phyloP scores from a whole-genome alignment of 2,329 filamentous ascomycete species.

The Teratosphaeria pseudoeucalypti region DNA sequence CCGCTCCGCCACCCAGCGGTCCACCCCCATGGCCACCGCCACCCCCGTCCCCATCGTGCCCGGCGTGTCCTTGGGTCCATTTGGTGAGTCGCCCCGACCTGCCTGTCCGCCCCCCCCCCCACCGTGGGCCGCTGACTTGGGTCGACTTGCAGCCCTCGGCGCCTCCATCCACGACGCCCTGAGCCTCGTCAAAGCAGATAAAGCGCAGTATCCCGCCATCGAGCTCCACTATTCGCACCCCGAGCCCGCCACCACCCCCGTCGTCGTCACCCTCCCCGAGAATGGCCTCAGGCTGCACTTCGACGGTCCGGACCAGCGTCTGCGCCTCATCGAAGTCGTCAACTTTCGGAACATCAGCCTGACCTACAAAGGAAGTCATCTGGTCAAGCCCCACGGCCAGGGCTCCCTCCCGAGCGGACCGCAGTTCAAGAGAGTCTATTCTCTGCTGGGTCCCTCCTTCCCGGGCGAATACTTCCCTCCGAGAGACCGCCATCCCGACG shows the following conservation, averaged over 20 bases:
- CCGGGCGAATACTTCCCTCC: constrained; percentile 81
- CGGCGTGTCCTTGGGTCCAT: constrained; percentile 6
- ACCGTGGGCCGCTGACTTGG: neutral
- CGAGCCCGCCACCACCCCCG: constrained; percentile 62
- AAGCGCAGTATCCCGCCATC: constrained; percentile 69
- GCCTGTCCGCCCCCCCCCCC: neutral
- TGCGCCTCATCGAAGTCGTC: constrained; percentile 80
- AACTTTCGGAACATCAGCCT: constrained; percentile 82
- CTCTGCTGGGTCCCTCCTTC: constrained; percentile 88
- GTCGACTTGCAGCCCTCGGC: constrained; percentile 57
- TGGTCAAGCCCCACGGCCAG: constrained; percentile 47
- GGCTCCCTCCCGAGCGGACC: constrained; percentile 10
- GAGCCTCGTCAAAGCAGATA: constrained; percentile 78
- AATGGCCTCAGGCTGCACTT: constrained; percentile 89
- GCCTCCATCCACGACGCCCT: constrained; percentile 85
- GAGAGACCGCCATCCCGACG: constrained; percentile 42
- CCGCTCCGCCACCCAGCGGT: neutral
- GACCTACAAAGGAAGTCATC: constrained; percentile 69
- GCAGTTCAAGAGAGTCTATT: constrained; percentile 51
- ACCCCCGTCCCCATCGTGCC: constrained; percentile 1
- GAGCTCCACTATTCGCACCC: constrained; percentile 71
- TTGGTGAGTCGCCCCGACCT: neutral
- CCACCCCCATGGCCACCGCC: neutral
- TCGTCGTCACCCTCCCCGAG: constrained; percentile 64
- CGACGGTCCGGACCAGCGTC: constrained; percentile 82